Evolutionary conservation across 2,329 filamentous ascomycete species (phyloP), one percentile per base, ranked within the genome.

Genomic region (Hyphodiscus sp.): DNA sequence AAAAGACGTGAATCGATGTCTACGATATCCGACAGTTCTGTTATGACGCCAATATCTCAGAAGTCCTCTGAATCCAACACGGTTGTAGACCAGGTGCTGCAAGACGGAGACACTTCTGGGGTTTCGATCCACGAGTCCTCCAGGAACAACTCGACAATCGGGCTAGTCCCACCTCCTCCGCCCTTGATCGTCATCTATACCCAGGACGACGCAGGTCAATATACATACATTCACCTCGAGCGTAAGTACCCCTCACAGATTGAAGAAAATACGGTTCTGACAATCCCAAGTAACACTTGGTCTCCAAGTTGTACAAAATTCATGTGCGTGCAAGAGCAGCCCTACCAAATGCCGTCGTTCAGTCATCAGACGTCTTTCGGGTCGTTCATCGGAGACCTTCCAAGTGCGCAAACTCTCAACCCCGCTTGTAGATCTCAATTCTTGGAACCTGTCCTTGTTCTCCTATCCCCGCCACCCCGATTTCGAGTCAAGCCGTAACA

Each of bases 171-270:
- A n/a, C 49, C 53, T 10, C 53, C 53, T 45, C 42, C 43, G 23
- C 53, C 53, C 9, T 41, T 49, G 11, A 43, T 55, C 38, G 41
- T 55, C 41, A 43, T 52, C 1, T 55, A 46, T 49, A 26, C 45
- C 16, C 19, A 48, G 23, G 16, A 47, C 2, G 43, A 30, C 8
- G 3, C 23, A 26, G 50, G 42, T 3, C 29, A 41, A 44, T 52
- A 49, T 20, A 47, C 18, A 29, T 52, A 49, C 19, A 30, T 45
- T 5, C 43, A 55, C 23, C 49, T 55, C 33, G 53, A 55, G 47
- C 23, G 53, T 55, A 49, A 49, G 53, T 50, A 18, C 6, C 26
- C 18, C 20, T 41, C 9, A 11, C 19, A 15, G 19, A 11, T 38
- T 23, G 23, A 26, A 26, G 23, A 4, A n/a, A 26, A 26, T 26